Percentiles rank a stretch among this genome's conserved stretches.
Evolutionary conservation across 306 rosid species (phyloP).

Genomic region (Purshia tridentata): DNA sequence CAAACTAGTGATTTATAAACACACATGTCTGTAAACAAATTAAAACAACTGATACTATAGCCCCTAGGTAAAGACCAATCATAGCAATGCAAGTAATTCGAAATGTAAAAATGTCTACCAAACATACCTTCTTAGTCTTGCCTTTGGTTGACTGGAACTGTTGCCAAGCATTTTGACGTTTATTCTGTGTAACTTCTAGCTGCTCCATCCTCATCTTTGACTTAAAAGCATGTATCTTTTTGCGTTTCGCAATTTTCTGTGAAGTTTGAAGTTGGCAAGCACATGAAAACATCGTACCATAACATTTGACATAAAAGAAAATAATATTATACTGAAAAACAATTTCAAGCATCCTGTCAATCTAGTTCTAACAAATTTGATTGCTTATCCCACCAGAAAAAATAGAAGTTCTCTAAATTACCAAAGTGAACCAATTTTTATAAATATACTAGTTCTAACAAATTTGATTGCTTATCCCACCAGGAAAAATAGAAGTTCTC

Average conservation of each 20-base stretch:
- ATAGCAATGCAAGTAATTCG: background rate
- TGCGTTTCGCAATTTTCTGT: constrained; percentile 83
- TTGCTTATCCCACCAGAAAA: background rate
- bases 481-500: constrained; percentile 7
- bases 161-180: constrained; percentile 99
- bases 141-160: constrained; percentile 95
- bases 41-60: background rate
- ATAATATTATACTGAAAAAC: background rate
- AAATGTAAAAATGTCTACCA: background rate
- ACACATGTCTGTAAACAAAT: background rate
- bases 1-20: background rate
- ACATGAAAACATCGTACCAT: background rate
- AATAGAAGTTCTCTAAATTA: constrained; percentile 1
- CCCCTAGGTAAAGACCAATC: background rate
- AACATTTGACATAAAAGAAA: constrained; percentile 7
- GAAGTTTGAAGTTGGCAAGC: constrained; percentile 23
- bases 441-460: background rate
- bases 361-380: constrained; percentile 5
- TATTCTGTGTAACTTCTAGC: constrained; percentile 94
- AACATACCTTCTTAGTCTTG: constrained; percentile 84
- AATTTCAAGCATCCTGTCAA: constrained; percentile 13
- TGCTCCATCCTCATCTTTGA: constrained; percentile 97
- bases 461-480: background rate
- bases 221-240: constrained; percentile 96
- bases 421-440: background rate